phyloP scores from a whole-genome alignment of 805 yeast genomes.

The Zygosaccharomyces gambellarensis region DNA sequence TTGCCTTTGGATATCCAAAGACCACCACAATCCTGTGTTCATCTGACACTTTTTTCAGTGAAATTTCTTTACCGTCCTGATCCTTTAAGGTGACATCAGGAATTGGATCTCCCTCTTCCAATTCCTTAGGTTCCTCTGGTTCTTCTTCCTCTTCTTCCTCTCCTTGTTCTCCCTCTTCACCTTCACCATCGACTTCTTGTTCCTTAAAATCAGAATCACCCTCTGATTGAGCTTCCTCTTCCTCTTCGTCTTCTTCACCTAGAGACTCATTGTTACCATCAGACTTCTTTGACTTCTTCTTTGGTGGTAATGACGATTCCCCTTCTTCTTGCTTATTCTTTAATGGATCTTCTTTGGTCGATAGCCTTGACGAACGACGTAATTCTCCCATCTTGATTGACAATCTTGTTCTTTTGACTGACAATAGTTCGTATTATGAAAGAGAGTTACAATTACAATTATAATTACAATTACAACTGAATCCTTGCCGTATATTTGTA shows the following conservation, averaged over 20 bases:
- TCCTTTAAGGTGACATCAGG: slow-evolving; percentile 61
- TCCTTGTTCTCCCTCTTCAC: slow-evolving; percentile 2
- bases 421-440: not conserved
- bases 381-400: slow-evolving; percentile 17
- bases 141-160: slow-evolving; percentile 7
- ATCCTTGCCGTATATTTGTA: not conserved
- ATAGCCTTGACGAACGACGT: slow-evolving; percentile 33
- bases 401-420: not conserved
- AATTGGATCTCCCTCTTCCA: slow-evolving; percentile 56
- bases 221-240: slow-evolving; percentile 5
- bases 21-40: slow-evolving; percentile 46
- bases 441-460: slow-evolving; percentile 1
- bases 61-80: slow-evolving; percentile 64
- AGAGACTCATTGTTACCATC: not conserved
- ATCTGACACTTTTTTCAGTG: slow-evolving; percentile 40
- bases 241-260: slow-evolving; percentile 4
- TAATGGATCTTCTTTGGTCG: slow-evolving; percentile 11
- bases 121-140: slow-evolving; percentile 11
- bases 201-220: slow-evolving; percentile 2
- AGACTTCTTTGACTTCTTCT: slow-evolving; percentile 4
- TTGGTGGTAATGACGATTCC: not conserved
- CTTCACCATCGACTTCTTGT: not conserved
- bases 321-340: slow-evolving; percentile 1
- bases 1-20: slow-evolving; percentile 85
- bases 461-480: not conserved